These are phyloP conservation scores for Suillus plorans DNA, from an alignment of 768 basidiomycete species.

Conservation along the genomic window DNA sequence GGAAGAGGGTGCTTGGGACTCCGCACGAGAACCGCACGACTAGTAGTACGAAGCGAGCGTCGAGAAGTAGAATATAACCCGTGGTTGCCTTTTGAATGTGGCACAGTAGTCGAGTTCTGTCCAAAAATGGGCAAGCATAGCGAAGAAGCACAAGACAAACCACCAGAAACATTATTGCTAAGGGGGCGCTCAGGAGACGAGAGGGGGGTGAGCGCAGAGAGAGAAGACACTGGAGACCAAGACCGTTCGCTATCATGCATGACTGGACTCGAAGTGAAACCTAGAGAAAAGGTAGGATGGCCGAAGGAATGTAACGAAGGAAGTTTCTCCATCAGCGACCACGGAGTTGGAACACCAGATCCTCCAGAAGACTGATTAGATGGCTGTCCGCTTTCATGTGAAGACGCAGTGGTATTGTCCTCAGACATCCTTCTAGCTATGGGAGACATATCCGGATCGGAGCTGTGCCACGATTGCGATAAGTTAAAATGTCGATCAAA, in stretches of 20 bases:
- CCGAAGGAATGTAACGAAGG: conserved; percentile 22
- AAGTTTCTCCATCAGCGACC: conserved; percentile 30
- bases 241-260: conserved; percentile 14
- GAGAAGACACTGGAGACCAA: conserved; percentile 24
- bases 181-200: conserved; percentile 22
- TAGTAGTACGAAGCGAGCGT: not conserved
- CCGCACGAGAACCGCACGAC: not conserved
- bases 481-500: conserved; percentile 31
- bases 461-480: conserved; percentile 18
- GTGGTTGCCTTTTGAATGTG: not conserved
- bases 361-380: conserved; percentile 11
- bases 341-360: conserved; percentile 10
- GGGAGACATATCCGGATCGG: conserved; percentile 22
- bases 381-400: not conserved
- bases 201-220: conserved; percentile 31
- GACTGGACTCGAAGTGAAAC: not conserved
- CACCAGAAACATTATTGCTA: not conserved
- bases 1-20: not conserved
- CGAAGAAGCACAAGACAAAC: not conserved
- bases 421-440: conserved; percentile 15
- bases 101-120: not conserved
- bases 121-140: not conserved
- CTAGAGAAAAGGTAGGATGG: conserved; percentile 9
- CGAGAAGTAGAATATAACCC: not conserved
- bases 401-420: not conserved